Conservation (phyloP, 768 basidiomycete genomes). For the Leccinum obscurum region DNA sequence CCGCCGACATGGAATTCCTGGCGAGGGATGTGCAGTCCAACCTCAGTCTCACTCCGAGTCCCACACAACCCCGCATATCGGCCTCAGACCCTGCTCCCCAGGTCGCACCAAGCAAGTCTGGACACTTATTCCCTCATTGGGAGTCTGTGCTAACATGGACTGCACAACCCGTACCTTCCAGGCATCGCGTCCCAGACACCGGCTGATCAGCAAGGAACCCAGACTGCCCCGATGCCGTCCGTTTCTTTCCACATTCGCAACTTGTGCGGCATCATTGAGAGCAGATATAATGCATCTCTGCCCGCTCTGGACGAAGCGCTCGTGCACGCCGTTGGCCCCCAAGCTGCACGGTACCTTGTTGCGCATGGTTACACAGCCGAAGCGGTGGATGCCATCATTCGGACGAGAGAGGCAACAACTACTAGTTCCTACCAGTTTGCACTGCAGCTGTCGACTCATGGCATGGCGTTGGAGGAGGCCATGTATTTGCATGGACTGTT, state of each 20-base stretch:
- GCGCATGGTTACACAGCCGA: not conserved
- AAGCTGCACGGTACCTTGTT: not conserved
- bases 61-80: too few relatives aligned
- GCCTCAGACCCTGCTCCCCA: too few relatives aligned
- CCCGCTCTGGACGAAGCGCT: not conserved
- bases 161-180: too few relatives aligned
- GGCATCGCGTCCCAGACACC: not conserved
- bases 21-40: too few relatives aligned
- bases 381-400: not conserved
- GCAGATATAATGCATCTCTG: not conserved
- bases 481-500: not conserved
- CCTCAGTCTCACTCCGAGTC: too few relatives aligned
- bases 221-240: not conserved
- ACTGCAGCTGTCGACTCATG: not conserved
- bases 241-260: not conserved
- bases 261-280: not conserved
- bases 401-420: not conserved
- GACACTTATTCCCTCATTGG: too few relatives aligned
- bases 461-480: not conserved
- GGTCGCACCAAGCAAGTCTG: too few relatives aligned
- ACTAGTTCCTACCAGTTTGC: not conserved
- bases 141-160: too few relatives aligned
- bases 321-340: not conserved
- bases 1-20: too few relatives aligned
- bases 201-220: not conserved